Conservation (phyloP, 352 stramenopile species). For the Pythium utonaiense region DNA sequence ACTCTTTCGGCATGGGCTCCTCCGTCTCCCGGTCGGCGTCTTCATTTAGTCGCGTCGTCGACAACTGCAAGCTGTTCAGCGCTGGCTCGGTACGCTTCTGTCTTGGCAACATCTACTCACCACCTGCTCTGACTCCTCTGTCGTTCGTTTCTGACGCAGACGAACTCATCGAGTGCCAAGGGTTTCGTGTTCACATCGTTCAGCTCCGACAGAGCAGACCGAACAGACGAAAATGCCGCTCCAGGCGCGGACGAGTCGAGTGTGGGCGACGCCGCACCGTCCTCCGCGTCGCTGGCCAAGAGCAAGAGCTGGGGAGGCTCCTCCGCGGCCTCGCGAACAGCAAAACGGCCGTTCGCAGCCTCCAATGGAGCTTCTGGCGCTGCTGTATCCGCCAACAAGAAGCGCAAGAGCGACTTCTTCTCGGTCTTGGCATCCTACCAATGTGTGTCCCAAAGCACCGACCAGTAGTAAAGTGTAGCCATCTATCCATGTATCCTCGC, state of each 20-base stretch:
- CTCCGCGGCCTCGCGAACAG: background rate
- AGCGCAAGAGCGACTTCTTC: constrained; percentile 55
- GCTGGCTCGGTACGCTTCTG: constrained; percentile 47
- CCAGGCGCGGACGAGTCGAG: constrained; percentile 26
- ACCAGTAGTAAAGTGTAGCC: constrained; percentile 31
- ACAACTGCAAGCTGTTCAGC: constrained; percentile 73
- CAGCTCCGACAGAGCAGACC: constrained; percentile 36
- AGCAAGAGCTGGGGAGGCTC: constrained; percentile 49
- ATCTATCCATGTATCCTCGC: constrained; percentile 21
- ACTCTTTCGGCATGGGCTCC: constrained; percentile 50
- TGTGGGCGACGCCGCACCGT: constrained; percentile 3
- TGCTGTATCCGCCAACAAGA: constrained; percentile 16
- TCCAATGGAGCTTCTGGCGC: constrained; percentile 1
- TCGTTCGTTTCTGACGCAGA: background rate
- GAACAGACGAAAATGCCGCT: constrained; percentile 33
- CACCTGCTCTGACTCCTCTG: background rate
- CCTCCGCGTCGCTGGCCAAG: constrained; percentile 32
- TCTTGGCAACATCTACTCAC: background rate
- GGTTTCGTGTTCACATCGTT: constrained; percentile 81
- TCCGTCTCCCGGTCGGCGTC: constrained; percentile 36
- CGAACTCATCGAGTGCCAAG: constrained; percentile 34
- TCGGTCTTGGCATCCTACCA: constrained; percentile 71
- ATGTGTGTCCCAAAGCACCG: constrained; percentile 37
- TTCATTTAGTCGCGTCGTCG: constrained; percentile 64
- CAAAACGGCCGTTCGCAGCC: constrained; percentile 29